Conservation (phyloP, 352 stramenopile genomes). For the Blastocystis hominis region DNA sequence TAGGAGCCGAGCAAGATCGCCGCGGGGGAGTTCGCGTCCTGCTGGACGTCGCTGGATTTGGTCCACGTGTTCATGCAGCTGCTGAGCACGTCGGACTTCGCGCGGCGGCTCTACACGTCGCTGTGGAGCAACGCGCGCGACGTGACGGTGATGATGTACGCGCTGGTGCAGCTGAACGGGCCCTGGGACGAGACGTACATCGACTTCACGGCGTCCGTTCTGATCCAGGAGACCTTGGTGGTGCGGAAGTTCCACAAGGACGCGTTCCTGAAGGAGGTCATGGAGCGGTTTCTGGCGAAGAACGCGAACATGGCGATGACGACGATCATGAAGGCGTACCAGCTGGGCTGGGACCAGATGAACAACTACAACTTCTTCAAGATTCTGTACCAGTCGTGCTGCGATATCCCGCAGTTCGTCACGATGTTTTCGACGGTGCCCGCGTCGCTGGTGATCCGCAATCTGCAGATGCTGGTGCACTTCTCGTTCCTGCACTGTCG, state of each 20-base stretch:
- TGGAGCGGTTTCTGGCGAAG: neutral
- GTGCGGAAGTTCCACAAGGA: neutral
- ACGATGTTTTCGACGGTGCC: neutral
- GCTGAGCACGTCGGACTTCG: too few relatives aligned
- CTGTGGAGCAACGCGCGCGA: neutral
- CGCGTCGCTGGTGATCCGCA: neutral
- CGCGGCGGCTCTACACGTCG: neutral
- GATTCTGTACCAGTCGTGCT: neutral
- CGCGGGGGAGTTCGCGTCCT: neutral
- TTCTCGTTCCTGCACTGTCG: neutral
- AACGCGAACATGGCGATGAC: neutral
- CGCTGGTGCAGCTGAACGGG: slow-evolving; percentile 11
- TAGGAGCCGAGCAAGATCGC: neutral
- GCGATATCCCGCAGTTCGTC: neutral
- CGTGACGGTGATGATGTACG: slow-evolving; percentile 28
- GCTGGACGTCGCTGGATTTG: slow-evolving; percentile 39
- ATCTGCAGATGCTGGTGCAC: slow-evolving; percentile 1
- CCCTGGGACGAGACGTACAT: neutral
- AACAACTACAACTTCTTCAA: neutral
- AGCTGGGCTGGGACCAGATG: neutral
- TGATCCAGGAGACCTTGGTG: neutral
- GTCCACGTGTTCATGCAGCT: neutral
- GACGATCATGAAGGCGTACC: neutral
- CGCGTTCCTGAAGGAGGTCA: neutral
- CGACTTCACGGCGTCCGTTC: neutral